phyloP scores from a whole-genome alignment of 176 grass and related monocot genomes.

The Miscanthus lutarioriparius region DNA sequence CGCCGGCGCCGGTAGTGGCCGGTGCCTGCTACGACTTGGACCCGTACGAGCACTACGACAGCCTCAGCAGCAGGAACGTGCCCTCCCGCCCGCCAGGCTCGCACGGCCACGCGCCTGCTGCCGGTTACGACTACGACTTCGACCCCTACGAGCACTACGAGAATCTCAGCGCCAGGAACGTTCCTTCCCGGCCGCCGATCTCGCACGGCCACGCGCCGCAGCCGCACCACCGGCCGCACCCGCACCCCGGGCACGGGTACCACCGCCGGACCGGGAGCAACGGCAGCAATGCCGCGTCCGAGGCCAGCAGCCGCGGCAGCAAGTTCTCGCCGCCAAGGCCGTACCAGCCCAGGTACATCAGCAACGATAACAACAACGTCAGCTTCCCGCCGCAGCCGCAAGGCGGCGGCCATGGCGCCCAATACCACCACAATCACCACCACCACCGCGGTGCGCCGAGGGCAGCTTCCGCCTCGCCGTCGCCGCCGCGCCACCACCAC shows the following conservation, averaged over 20 bases:
- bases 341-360: slow-evolving; percentile 47
- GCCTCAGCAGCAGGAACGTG: slow-evolving; percentile 33
- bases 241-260: not conserved
- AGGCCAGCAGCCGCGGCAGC: slow-evolving; percentile 52
- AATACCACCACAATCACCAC: not conserved
- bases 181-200: slow-evolving; percentile 14
- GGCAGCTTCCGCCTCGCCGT: not conserved
- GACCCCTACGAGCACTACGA: slow-evolving; percentile 50
- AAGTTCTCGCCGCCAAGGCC: slow-evolving; percentile 54
- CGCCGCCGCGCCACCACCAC: slow-evolving; percentile 4
- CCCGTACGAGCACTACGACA: slow-evolving; percentile 54
- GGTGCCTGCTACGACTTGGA: slow-evolving; percentile 29
- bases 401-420: not conserved
- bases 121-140: not conserved
- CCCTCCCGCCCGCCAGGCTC: slow-evolving; percentile 23
- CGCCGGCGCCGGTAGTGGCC: not conserved
- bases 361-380: not conserved
- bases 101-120: not conserved
- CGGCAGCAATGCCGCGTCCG: slow-evolving; percentile 37
- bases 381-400: not conserved
- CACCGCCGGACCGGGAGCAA: slow-evolving; percentile 46
- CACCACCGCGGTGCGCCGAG: not conserved
- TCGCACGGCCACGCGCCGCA: not conserved
- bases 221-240: not conserved
- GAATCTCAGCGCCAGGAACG: slow-evolving; percentile 35